phyloP scores from a whole-genome alignment of 192 early-diverging fungal species.

The Physocladia obscura region DNA sequence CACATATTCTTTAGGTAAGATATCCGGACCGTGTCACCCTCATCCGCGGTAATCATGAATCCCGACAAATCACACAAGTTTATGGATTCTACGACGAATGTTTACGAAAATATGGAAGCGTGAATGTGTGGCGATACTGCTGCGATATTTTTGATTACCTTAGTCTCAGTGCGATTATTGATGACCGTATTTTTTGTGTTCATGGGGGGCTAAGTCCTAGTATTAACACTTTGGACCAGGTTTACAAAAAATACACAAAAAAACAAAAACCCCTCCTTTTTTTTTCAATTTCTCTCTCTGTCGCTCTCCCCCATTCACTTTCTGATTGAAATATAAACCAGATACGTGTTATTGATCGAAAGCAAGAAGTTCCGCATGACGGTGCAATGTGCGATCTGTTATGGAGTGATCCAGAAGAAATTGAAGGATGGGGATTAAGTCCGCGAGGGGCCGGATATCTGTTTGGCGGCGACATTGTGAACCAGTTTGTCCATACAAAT shows the following conservation, averaged over 20 bases:
- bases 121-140: slow-evolving; percentile 97
- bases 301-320: too few species aligned
- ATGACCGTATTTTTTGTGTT: slow-evolving; percentile 96
- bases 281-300: background rate
- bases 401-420: slow-evolving; percentile 94
- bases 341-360: slow-evolving; percentile 57
- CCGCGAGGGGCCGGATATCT: slow-evolving; percentile 95
- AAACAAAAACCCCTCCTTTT: background rate
- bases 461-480: slow-evolving; percentile 91
- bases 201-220: slow-evolving; percentile 96
- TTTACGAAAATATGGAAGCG: slow-evolving; percentile 95
- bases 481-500: slow-evolving; percentile 59
- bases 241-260: background rate
- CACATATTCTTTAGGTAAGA: slow-evolving; percentile 28
- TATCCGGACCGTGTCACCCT: slow-evolving; percentile 78
- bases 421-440: slow-evolving; percentile 88
- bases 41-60: slow-evolving; percentile 98
- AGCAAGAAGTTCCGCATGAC: slow-evolving; percentile 94
- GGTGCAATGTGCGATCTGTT: slow-evolving; percentile 97
- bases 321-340: slow-evolving; percentile 6
- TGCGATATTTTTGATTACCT: slow-evolving; percentile 98
- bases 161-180: slow-evolving; percentile 93
- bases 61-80: slow-evolving; percentile 97
- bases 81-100: slow-evolving; percentile 99
- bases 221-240: slow-evolving; percentile 94